Percentiles rank a stretch among this genome's conserved stretches.
These are phyloP conservation scores for Hirsutella thompsonii DNA, from an alignment of 2,329 filamentous ascomycete genomes.

Conservation along the genomic window DNA sequence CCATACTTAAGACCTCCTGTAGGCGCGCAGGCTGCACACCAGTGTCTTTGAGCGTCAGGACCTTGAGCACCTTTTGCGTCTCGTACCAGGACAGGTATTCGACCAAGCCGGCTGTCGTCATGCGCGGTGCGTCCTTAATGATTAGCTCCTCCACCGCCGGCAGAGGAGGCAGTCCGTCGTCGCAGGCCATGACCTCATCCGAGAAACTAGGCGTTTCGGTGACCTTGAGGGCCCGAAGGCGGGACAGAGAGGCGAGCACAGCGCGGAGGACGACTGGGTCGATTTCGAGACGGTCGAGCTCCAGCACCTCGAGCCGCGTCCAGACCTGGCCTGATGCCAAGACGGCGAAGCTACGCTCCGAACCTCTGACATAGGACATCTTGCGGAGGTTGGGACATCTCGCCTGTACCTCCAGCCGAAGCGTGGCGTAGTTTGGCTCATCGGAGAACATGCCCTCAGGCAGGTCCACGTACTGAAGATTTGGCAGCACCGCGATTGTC, in stretches of 20 bases:
- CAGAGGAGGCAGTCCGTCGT: conserved; percentile 55
- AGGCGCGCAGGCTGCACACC: conserved; percentile 52
- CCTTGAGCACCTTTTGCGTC: conserved; percentile 46
- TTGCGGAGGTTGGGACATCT: conserved; percentile 75
- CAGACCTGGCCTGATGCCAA: conserved; percentile 54
- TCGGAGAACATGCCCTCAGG: conserved; percentile 80
- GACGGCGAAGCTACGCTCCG: conserved; percentile 63
- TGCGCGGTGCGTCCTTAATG: conserved; percentile 54
- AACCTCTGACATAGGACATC: conserved; percentile 72
- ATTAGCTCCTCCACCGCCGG: conserved; percentile 63
- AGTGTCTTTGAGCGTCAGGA: conserved; percentile 59
- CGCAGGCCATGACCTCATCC: conserved; percentile 61
- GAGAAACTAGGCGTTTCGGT: conserved; percentile 56
- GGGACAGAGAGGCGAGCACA: conserved; percentile 53
- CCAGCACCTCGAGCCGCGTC: conserved; percentile 59
- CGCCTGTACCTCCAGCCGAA: conserved; percentile 75
- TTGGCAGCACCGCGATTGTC: conserved; percentile 72
- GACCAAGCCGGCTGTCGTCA: conserved; percentile 60
- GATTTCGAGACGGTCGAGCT: conserved; percentile 54
- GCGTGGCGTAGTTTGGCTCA: conserved; percentile 58
- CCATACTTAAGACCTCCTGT: conserved; percentile 46
- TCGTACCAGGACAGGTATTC: conserved; percentile 52
- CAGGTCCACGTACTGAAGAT: conserved; percentile 79
- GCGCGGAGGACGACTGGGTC: conserved; percentile 59
- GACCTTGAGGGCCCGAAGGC: conserved; percentile 63